phyloP scores from a whole-genome alignment of 768 basidiomycete genomes.

The Tubosaeta sp. region DNA sequence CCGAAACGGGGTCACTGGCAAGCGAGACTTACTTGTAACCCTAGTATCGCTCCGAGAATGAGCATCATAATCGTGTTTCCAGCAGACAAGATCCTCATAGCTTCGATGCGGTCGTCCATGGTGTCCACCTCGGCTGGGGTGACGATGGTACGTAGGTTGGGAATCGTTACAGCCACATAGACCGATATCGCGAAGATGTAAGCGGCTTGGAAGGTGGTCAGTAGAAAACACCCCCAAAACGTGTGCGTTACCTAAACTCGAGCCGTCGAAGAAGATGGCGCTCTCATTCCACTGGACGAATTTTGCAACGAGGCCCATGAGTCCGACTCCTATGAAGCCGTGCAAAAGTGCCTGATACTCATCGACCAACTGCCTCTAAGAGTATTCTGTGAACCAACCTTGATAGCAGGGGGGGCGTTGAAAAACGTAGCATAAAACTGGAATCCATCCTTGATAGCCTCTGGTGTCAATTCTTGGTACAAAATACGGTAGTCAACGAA shows the following conservation, averaged over 20 bases:
- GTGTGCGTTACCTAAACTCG: conserved; percentile 61
- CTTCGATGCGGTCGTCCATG: conserved; percentile 64
- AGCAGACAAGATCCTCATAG: conserved; percentile 77
- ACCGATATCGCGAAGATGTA: conserved; percentile 75
- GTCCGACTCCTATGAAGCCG: conserved; percentile 73
- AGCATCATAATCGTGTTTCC: conserved; percentile 82
- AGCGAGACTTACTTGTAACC: conserved; percentile 59
- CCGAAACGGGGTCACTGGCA: not conserved
- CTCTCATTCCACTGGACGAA: conserved; percentile 87
- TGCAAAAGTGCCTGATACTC: conserved; percentile 72
- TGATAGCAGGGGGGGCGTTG: conserved; percentile 90
- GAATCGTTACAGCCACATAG: conserved; percentile 80
- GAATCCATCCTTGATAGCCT: conserved; percentile 69
- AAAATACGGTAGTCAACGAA: conserved; percentile 86
- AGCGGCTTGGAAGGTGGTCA: conserved; percentile 44
- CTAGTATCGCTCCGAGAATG: conserved; percentile 59
- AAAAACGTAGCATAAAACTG: conserved; percentile 92
- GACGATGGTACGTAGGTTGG: conserved; percentile 71
- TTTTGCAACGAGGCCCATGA: conserved; percentile 73
- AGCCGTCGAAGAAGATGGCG: conserved; percentile 93
- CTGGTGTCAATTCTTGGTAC: conserved; percentile 62
- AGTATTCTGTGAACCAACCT: conserved; percentile 45
- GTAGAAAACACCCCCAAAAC: not conserved
- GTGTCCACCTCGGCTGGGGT: conserved; percentile 55
- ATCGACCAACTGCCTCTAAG: not conserved